Evolutionary conservation across 73 alveolate genomes (phyloP).

Genomic region (Uronychia setigera): DNA sequence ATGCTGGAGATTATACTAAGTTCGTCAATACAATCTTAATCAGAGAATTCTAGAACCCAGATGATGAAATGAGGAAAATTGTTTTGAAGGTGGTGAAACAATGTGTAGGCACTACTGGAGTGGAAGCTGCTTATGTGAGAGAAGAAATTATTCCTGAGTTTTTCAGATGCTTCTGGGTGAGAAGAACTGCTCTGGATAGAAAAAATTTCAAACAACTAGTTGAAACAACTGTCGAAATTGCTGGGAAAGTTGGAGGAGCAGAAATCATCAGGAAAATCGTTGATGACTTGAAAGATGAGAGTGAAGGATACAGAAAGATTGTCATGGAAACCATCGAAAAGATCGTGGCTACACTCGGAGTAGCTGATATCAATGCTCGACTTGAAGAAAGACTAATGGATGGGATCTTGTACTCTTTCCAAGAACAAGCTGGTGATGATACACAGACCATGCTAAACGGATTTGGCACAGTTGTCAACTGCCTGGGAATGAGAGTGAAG

Average conservation of each 20-base stretch:
- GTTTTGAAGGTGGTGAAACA: conserved; percentile 98
- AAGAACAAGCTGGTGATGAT: conserved; percentile 96
- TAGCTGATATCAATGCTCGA: conserved; percentile 96
- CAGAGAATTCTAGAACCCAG: conserved; percentile 97
- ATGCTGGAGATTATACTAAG: conserved; percentile 97
- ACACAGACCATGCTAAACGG: conserved; percentile 97
- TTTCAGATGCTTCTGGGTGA: conserved; percentile 84
- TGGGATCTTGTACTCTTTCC: conserved; percentile 98
- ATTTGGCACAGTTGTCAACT: conserved; percentile 99
- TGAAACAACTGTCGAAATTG: conserved; percentile 99
- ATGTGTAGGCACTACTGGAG: conserved; percentile 98
- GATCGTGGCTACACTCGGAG: conserved; percentile 96
- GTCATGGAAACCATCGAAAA: conserved; percentile 99
- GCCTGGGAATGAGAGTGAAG: conserved; percentile 97
- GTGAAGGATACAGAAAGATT: conserved; percentile 98
- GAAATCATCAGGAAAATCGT: conserved; percentile 92
- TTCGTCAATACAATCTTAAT: conserved; percentile 88
- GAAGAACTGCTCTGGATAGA: conserved; percentile 98
- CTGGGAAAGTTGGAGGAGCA: conserved; percentile 98
- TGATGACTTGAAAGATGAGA: conserved; percentile 96
- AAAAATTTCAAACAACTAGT: conserved; percentile 95
- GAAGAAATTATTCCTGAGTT: conserved; percentile 87
- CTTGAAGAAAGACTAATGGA: conserved; percentile 98
- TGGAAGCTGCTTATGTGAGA: conserved; percentile 95
- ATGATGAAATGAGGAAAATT: conserved; percentile 98